A percentile compares a stretch with the other conserved stretches of the same genome.
Conservation (phyloP, 495 filamentous ascomycete genomes). For the Cudoniella acicularis region DNA sequence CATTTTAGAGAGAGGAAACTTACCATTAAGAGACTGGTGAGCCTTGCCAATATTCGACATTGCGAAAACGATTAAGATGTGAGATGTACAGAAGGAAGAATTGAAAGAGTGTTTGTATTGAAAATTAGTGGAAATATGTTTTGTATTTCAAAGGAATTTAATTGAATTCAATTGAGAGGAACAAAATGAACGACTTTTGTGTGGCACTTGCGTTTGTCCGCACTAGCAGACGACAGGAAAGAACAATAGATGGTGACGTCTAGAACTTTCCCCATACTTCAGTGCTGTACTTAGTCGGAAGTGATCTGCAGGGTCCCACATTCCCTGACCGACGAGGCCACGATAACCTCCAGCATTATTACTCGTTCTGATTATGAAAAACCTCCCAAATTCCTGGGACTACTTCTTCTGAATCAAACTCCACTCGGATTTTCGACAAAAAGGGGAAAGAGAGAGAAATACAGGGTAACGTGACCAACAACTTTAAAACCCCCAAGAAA, state of each 20-base stretch:
- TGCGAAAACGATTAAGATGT: background rate
- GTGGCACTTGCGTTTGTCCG: background rate
- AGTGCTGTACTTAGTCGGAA: too few relatives aligned
- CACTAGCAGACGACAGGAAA: background rate
- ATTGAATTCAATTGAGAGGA: background rate
- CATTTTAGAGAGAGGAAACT: background rate
- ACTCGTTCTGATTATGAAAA: background rate
- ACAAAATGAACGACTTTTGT: background rate
- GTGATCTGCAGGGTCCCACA: background rate
- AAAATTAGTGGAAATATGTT: too few relatives aligned
- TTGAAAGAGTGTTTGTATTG: too few relatives aligned
- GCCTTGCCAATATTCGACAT: constrained; percentile 3
- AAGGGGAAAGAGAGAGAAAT: too few relatives aligned
- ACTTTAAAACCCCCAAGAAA: background rate
- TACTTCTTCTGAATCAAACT: too few relatives aligned
- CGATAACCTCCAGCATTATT: background rate
- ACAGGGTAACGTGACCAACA: too few relatives aligned
- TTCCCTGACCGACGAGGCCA: background rate
- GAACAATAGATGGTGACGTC: background rate
- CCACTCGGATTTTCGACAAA: too few relatives aligned
- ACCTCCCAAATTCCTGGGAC: too few relatives aligned
- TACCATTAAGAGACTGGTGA: constrained; percentile 17
- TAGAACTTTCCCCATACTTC: too few relatives aligned
- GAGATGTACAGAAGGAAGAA: background rate
- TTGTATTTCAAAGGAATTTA: background rate